A percentile compares a stretch with the other conserved stretches of the same genome.
Evolutionary conservation across 2,329 filamentous ascomycete species (phyloP).

Genomic region (Trichoderma arundinaceum): DNA sequence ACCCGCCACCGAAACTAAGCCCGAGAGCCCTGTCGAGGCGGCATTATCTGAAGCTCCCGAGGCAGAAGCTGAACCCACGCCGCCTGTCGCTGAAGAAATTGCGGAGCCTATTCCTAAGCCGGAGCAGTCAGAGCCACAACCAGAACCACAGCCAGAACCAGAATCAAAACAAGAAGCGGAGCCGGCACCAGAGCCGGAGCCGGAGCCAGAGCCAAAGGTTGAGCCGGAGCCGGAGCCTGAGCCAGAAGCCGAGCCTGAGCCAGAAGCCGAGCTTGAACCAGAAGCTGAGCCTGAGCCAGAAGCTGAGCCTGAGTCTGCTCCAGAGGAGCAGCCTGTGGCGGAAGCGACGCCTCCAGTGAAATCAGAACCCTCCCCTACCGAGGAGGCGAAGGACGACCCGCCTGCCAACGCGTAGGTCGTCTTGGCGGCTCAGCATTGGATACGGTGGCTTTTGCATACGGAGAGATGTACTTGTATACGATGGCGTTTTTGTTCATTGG

Average conservation of each 20-base stretch:
- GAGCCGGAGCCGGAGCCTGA: slow-evolving; percentile 3
- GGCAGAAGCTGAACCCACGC: slow-evolving; percentile 9
- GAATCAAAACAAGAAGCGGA: not conserved
- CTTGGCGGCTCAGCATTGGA: slow-evolving; percentile 28
- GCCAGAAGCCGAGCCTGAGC: not conserved
- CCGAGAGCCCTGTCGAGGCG: slow-evolving; percentile 9
- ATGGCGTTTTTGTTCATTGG: slow-evolving; percentile 11
- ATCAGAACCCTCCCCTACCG: not conserved
- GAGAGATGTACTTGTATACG: slow-evolving; percentile 8
- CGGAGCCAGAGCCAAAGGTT: not conserved
- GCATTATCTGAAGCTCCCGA: slow-evolving; percentile 2
- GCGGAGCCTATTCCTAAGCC: not conserved
- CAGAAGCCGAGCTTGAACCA: not conserved
- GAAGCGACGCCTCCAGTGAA: slow-evolving; percentile 10
- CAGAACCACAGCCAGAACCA: not conserved
- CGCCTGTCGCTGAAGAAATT: slow-evolving; percentile 6
- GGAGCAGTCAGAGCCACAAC: not conserved
- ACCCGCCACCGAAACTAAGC: slow-evolving; percentile 21
- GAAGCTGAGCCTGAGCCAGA: not conserved
- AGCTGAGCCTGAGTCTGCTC: not conserved
- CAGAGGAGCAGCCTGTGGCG: not conserved
- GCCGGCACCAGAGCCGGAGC: not conserved
- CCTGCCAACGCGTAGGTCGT: slow-evolving; percentile 33
- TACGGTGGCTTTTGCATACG: not conserved
- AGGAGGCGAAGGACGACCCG: slow-evolving; percentile 30